Evolutionary conservation across 2,329 filamentous ascomycete genomes (phyloP), one percentile per base, ranked within the genome.

Genomic region (Aspergillus piperis): DNA sequence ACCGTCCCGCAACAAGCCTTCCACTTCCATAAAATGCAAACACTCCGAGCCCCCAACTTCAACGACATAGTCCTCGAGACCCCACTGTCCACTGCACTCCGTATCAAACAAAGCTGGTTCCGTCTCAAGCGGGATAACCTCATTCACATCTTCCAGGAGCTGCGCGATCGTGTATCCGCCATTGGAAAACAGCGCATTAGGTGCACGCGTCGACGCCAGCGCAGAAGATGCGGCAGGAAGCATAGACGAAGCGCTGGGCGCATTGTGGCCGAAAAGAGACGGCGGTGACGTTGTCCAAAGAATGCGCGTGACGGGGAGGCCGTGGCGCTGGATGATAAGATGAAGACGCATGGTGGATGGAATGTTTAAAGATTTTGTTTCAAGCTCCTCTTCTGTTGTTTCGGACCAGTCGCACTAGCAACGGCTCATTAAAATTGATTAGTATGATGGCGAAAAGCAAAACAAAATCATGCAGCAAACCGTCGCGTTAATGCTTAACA

Each of bases 11-110:
- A 96, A 80, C 8, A 95, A 80, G 48, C 84, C 83, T 13, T 82
- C 80, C 5, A 96, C 83, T 19, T 84, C 82, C 72, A 91, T 89
- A 69, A 91, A 98, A 77, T 97, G 94, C 59, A 97, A 78, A 68
- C 91, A 95, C 77, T 98, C 94, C 66, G 91, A 97, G 49, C 85
- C 87, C n/a, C 83, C 83, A 3, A 96, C 82, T 75, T 96, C 90
- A 30, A 96, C 91, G 8, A 85, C 85, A 75, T 98, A 98, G 73
- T 97, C 91, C 70, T 97, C 93, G 3, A 96, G 78, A 0, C 91
- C 92, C 91, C 92, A 96, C 61, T 92, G 73, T 8, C 77, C 76
- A 51, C 75, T 76, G 42, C 63, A 68, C 39, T 74, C 72, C 8
- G 70, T 64, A 47, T 72, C 71, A 41, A 72, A 70, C 25, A 68